Base-by-base conservation (phyloP, 1,284 basidiomycete genomes). In the Heterobasidion irregulare region DNA sequence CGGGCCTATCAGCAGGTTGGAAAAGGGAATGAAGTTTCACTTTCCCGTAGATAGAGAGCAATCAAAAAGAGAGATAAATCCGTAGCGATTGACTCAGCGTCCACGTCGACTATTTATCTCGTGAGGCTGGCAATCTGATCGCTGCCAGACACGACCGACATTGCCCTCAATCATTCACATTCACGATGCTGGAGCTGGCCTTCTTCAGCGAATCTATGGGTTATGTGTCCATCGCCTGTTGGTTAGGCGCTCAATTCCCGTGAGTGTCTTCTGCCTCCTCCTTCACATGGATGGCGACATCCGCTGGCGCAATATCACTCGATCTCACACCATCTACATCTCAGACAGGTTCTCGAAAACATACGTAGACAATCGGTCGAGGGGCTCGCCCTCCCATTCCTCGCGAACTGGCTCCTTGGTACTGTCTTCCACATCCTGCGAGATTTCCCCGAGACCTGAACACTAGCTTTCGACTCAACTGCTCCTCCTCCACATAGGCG, bases 181-280 rank as follows among this genome's bases (percentile, higher is more conserved):
- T 51, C 18, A 9, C 41, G 43, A 56, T 59, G 57, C 52, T 49
- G n/a, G 47, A 19, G 26, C 19, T 8, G 13, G 54, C 59, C 52
- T 34, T 52, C 54, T 50, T 75, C 58, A 75, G 73, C 61, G 71
- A 74, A 50, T 57, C 83, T 45, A 68, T 92, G 47, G 92, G 92
- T 7, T 89, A 87, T 64, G 65, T 75, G 7, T 93, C 89, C 46
- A 93, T 96, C 61, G 76, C 69, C n/a, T 92, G 82, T 70, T 97
- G 94, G 94, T 72, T 96, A 2, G 85, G 89, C 41, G 94, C 94
- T 2, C 94, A 96, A 68, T 84, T 94, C 61, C 94, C 94, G 90
- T 93, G 67, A 77, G 92, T 83, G 9, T 53, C 49, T 55, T 52
- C 38, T 53, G 38, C 38, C 10, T 10, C 57, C 34, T 50, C 48